These are phyloP conservation scores for Pugionium dolabratum DNA, from an alignment of 345 rosid species.

Conservation along the genomic window DNA sequence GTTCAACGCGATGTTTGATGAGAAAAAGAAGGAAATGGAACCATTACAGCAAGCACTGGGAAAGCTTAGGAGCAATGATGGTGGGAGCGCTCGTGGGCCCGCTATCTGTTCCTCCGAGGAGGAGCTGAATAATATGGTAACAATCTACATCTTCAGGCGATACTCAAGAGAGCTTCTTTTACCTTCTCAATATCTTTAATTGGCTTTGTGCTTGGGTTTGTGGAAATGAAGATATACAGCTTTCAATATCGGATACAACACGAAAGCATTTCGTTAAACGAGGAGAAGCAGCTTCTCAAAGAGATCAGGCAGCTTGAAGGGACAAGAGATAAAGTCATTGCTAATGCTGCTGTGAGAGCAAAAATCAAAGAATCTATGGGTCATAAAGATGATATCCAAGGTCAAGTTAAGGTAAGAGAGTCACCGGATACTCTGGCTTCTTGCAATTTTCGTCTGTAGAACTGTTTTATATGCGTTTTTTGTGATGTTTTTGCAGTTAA, in stretches of 20 bases:
- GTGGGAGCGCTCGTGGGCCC: constrained; percentile 30
- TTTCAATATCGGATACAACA: constrained; percentile 72
- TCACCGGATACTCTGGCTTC: constrained; percentile 30
- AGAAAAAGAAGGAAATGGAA: constrained; percentile 65
- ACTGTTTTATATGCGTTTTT: constrained; percentile 2
- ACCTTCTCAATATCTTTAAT: no score
- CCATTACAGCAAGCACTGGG: constrained; percentile 79
- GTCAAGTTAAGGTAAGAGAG: constrained; percentile 77
- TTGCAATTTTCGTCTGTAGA: constrained; percentile 24
- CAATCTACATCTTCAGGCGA: constrained; percentile 18
- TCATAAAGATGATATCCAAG: constrained; percentile 71
- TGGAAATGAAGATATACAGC: constrained; percentile 67
- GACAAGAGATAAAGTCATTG: constrained; percentile 76
- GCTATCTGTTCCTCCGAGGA: constrained; percentile 77
- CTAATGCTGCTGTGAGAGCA: constrained; percentile 64
- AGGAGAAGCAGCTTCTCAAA: constrained; percentile 82
- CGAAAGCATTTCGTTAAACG: constrained; percentile 70
- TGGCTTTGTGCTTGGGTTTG: neutral
- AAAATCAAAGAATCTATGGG: constrained; percentile 78
- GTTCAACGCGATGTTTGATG: constrained; percentile 47
- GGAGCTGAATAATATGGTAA: constrained; percentile 75
- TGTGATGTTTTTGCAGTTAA: constrained; percentile 52
- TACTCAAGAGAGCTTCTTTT: constrained; percentile 1
- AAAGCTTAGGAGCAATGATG: constrained; percentile 55
- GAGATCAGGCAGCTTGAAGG: constrained; percentile 85